A percentile compares a stretch with the other conserved stretches of the same genome.
Conservation (phyloP, 768 basidiomycete species). For the Tulasnella sp. region DNA sequence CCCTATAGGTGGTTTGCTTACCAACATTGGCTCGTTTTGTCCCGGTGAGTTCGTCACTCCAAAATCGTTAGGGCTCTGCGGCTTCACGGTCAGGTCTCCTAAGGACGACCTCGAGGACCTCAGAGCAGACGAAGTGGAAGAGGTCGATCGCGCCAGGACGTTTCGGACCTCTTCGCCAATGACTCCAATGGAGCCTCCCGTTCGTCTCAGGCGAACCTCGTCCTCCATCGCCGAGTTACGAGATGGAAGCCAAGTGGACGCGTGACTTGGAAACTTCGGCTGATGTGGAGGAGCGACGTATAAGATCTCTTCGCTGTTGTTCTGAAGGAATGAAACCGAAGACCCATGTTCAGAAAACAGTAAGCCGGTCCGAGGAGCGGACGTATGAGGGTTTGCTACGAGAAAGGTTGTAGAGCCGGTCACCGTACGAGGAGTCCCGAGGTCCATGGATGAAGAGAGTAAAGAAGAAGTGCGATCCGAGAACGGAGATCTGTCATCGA, state of each 20-base stretch:
- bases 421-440: background rate
- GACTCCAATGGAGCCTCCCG: background rate
- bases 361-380: background rate
- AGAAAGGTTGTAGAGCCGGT: too few species aligned
- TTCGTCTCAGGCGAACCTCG: background rate
- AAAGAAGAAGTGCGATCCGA: background rate
- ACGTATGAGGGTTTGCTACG: background rate
- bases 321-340: background rate
- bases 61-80: background rate
- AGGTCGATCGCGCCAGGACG: background rate
- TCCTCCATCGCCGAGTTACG: background rate
- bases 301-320: background rate
- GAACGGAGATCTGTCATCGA: background rate
- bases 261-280: background rate
- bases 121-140: background rate
- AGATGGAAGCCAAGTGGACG: too few species aligned
- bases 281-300: background rate
- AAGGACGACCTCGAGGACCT: background rate
- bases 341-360: background rate
- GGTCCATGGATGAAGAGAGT: background rate
- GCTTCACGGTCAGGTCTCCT: background rate
- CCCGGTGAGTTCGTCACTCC: background rate
- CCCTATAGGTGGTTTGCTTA: too few species aligned
- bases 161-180: background rate
- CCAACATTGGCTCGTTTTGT: background rate